Percentiles rank a stretch among this genome's conserved stretches.
Evolutionary conservation across 2,329 filamentous ascomycete species (phyloP).

Genomic region (Sarocladiaceae sp.): DNA sequence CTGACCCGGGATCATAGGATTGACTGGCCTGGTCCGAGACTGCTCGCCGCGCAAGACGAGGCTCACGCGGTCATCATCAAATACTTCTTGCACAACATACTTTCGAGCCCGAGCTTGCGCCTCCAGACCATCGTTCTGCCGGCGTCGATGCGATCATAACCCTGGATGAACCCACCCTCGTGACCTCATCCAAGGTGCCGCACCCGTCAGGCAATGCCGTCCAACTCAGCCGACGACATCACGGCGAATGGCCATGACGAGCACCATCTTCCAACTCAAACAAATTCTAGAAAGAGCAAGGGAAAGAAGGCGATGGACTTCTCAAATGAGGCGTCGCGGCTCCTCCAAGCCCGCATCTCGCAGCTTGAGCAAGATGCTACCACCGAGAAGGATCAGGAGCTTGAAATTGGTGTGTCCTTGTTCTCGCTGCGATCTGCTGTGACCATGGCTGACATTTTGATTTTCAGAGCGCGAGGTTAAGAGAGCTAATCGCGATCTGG

Average conservation of each 20-base stretch:
- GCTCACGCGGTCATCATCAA: neutral
- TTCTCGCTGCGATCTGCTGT: too few relatives aligned
- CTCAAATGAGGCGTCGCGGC: constrained; percentile 69
- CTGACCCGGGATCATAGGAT: neutral
- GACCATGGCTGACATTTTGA: too few relatives aligned
- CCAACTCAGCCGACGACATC: constrained; percentile 34
- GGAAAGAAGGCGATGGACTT: constrained; percentile 79
- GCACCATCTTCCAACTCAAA: constrained; percentile 26
- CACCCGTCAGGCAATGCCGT: constrained; percentile 28
- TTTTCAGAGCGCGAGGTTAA: constrained; percentile 83
- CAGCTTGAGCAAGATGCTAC: constrained; percentile 91
- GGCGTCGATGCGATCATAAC: neutral
- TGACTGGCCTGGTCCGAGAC: neutral
- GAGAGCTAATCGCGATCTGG: constrained; percentile 85
- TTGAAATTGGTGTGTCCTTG: constrained; percentile 75
- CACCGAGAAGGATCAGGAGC: constrained; percentile 90
- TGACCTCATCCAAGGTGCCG: constrained; percentile 14
- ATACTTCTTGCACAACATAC: neutral
- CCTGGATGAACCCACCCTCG: constrained; percentile 12
- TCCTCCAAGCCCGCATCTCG: constrained; percentile 87
- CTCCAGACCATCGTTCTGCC: neutral
- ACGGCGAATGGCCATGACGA: constrained; percentile 35
- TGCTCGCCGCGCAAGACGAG: too few relatives aligned
- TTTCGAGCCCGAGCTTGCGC: neutral
- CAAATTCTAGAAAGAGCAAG: constrained; percentile 67